Conservation (phyloP, 176 grass and related monocot species). For the Triticum urartu region DNA sequence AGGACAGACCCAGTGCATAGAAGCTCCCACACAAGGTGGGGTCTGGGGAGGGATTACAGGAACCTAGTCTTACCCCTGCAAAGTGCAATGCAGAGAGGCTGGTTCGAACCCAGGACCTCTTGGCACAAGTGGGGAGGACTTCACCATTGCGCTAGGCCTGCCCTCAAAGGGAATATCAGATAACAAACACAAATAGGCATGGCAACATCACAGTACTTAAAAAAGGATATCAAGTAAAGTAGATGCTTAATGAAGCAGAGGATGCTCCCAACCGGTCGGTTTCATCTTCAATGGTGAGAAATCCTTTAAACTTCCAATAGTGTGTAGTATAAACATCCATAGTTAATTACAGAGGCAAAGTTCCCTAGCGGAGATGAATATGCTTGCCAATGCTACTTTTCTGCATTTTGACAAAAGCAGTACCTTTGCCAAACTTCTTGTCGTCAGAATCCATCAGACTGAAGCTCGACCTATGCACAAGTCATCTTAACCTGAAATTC, state of each 20-base stretch:
- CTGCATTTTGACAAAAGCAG: background rate
- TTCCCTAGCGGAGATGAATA: background rate
- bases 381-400: background rate
- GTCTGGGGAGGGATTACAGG: too few species aligned
- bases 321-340: background rate
- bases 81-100: too few species aligned
- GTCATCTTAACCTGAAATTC: conserved; percentile 50
- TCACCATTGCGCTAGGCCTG: too few species aligned
- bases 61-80: too few species aligned
- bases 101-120: too few species aligned
- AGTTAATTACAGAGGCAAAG: background rate
- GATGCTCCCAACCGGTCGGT: background rate
- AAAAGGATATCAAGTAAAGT: background rate
- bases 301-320: background rate
- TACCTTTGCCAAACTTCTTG: conserved; percentile 79
- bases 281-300: background rate
- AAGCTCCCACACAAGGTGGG: too few species aligned
- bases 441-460: conserved; percentile 60
- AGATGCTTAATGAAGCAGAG: background rate
- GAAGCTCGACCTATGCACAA: conserved; percentile 20
- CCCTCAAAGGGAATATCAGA: background rate
- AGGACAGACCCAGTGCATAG: too few species aligned
- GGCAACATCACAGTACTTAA: background rate
- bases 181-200: conserved; percentile 2
- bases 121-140: too few species aligned